These are phyloP conservation scores for Lolium perenne DNA, from an alignment of 176 grass and related monocot species.

Conservation along the genomic window DNA sequence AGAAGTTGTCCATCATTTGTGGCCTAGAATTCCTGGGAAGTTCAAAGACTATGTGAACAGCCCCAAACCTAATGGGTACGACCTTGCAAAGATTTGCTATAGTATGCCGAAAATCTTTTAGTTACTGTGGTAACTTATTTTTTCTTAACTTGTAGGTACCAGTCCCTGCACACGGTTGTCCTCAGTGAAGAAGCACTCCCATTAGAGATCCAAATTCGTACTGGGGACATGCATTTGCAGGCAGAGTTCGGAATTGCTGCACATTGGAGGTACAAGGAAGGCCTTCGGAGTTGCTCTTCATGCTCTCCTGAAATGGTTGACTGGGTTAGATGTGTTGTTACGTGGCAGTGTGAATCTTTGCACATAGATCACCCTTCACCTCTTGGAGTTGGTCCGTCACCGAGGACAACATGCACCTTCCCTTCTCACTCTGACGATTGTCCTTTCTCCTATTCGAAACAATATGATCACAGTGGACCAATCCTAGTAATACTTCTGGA, in stretches of 20 bases:
- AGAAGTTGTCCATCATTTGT: conserved; percentile 72
- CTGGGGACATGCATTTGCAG: conserved; percentile 82
- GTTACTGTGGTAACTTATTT: neutral
- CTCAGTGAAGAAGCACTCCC: conserved; percentile 60
- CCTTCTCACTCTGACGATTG: conserved; percentile 44
- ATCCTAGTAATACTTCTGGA: conserved; percentile 65
- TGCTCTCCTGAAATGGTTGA: conserved; percentile 68
- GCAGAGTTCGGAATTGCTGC: conserved; percentile 85
- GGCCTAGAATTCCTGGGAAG: conserved; percentile 67
- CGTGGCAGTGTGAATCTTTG: conserved; percentile 60
- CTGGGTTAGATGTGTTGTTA: conserved; percentile 65
- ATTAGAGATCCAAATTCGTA: conserved; percentile 90
- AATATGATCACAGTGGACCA: conserved; percentile 48
- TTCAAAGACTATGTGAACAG: conserved; percentile 84
- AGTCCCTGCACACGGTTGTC: conserved; percentile 82
- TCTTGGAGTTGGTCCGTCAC: conserved; percentile 39
- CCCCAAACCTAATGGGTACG: conserved; percentile 82
- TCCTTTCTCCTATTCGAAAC: conserved; percentile 49
- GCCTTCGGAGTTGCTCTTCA: conserved; percentile 33
- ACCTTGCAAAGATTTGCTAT: conserved; percentile 7
- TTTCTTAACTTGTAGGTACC: conserved; percentile 63
- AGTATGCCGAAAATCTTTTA: neutral
- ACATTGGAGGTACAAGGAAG: conserved; percentile 90
- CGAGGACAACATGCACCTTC: conserved; percentile 38
- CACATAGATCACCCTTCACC: conserved; percentile 46